Evolutionary conservation across 2,329 filamentous ascomycete species (phyloP).

Genomic region (Teratosphaeria gauchensis): DNA sequence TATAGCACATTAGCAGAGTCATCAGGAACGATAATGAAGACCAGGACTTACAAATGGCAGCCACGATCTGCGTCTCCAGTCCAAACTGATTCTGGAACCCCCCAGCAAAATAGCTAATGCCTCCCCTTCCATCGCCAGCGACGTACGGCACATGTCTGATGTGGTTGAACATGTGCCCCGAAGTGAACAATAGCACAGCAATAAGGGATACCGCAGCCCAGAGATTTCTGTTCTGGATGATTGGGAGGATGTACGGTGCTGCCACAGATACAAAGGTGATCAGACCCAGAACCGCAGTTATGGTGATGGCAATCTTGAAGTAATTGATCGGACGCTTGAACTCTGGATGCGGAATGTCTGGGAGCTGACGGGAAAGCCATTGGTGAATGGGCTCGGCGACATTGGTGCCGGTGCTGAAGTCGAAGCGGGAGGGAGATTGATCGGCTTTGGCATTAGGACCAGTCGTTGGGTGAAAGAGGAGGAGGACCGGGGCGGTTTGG

Average conservation of each 20-base stretch:
- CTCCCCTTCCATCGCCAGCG: slow-evolving; percentile 70
- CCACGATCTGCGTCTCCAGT: slow-evolving; percentile 89
- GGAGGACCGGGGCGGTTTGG: slow-evolving; percentile 83
- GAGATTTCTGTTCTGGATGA: slow-evolving; percentile 81
- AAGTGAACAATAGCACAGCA: slow-evolving; percentile 82
- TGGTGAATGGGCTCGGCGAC: slow-evolving; percentile 66
- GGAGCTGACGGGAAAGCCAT: slow-evolving; percentile 71
- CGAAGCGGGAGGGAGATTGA: slow-evolving; percentile 63
- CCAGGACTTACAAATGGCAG: slow-evolving; percentile 70
- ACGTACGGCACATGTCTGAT: slow-evolving; percentile 95
- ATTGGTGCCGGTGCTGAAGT: slow-evolving; percentile 65
- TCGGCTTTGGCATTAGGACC: slow-evolving; percentile 68
- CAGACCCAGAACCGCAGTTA: slow-evolving; percentile 59
- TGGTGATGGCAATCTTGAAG: slow-evolving; percentile 57
- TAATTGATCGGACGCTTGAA: slow-evolving; percentile 83
- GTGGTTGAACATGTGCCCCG: slow-evolving; percentile 98
- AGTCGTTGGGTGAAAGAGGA: slow-evolving; percentile 76
- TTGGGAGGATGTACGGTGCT: slow-evolving; percentile 67
- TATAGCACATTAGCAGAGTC: slow-evolving; percentile 23
- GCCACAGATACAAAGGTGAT: slow-evolving; percentile 61
- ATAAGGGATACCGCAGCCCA: slow-evolving; percentile 90
- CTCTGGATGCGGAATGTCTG: slow-evolving; percentile 62
- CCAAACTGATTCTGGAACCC: slow-evolving; percentile 93
- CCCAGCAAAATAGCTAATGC: slow-evolving; percentile 78
- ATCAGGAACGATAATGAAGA: neutral